Evolutionary conservation across 345 rosid species (phyloP).

Genomic region (Lagerstroemia speciosa): DNA sequence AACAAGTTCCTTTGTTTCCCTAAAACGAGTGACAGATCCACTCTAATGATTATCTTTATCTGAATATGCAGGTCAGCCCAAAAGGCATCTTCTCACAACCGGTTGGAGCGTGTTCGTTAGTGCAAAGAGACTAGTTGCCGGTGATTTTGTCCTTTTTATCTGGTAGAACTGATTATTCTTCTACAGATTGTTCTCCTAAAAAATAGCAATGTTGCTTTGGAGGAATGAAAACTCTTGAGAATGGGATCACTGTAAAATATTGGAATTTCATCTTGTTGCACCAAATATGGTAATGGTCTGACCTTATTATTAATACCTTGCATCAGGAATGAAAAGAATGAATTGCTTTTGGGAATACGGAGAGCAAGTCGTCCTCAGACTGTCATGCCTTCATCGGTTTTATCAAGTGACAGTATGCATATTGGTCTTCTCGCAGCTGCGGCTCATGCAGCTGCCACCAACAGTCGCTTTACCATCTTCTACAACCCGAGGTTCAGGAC

Average conservation of each 20-base stretch:
- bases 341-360: conserved; percentile 39
- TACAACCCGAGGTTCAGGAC: conserved; percentile 35
- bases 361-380: conserved; percentile 42
- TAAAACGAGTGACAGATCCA: no score
- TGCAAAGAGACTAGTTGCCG: conserved; percentile 44
- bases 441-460: conserved; percentile 44
- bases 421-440: conserved; percentile 54
- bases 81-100: conserved; percentile 47
- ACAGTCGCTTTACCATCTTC: conserved; percentile 39
- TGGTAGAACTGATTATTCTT: conserved; percentile 15
- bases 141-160: conserved; percentile 45
- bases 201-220: not conserved
- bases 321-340: conserved; percentile 43
- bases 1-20: no score
- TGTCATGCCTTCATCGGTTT: conserved; percentile 41
- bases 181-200: not conserved
- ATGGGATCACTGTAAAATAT: not conserved
- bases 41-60: not conserved
- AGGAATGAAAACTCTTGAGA: not conserved
- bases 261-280: not conserved
- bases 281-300: not conserved
- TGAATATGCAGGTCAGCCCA: conserved; percentile 38
- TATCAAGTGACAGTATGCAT: conserved; percentile 47
- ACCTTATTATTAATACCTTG: not conserved
- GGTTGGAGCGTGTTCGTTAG: conserved; percentile 53